Conservation (phyloP, 495 filamentous ascomycete species). For the Hyaloscypha bicolor region DNA sequence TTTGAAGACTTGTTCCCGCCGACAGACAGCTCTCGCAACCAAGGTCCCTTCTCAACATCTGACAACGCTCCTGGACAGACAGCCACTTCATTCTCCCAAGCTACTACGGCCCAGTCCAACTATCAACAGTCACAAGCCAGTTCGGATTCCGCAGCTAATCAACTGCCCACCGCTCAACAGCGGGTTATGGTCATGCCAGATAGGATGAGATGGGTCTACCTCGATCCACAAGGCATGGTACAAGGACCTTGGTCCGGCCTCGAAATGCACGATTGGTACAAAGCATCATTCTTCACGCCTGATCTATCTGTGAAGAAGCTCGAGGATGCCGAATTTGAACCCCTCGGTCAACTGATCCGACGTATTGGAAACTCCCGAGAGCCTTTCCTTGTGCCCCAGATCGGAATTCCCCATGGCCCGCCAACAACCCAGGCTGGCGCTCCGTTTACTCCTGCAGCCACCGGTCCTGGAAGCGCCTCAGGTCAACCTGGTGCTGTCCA, state of each 20-base stretch:
- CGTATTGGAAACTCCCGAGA: slow-evolving; percentile 97
- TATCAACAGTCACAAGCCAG: slow-evolving; percentile 34
- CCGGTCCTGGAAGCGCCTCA: slow-evolving; percentile 46
- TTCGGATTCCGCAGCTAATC: slow-evolving; percentile 31
- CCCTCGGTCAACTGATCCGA: slow-evolving; percentile 90
- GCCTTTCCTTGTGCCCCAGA: slow-evolving; percentile 95
- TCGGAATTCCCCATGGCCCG: slow-evolving; percentile 86
- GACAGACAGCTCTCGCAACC: slow-evolving; percentile 35
- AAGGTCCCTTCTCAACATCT: slow-evolving; percentile 26
- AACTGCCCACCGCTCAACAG: slow-evolving; percentile 70
- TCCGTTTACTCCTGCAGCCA: slow-evolving; percentile 43
- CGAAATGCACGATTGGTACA: slow-evolving; percentile 99
- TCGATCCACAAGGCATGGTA: slow-evolving; percentile 86
- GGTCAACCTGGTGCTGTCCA: slow-evolving; percentile 66
- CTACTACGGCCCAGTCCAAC: slow-evolving; percentile 15
- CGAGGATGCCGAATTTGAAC: slow-evolving; percentile 93
- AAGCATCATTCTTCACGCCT: slow-evolving; percentile 94
- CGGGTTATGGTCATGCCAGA: slow-evolving; percentile 99
- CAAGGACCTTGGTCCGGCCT: slow-evolving; percentile 95
- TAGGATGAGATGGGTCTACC: slow-evolving; percentile 97
- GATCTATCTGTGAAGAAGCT: slow-evolving; percentile 92
- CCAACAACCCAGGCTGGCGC: slow-evolving; percentile 45
- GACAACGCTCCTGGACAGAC: slow-evolving; percentile 23
- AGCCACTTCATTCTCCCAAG: slow-evolving; percentile 25
- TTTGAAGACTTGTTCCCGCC: slow-evolving; percentile 57